A percentile compares a stretch with the other conserved stretches of the same genome.
Evolutionary conservation across 1,284 basidiomycete species (phyloP).

Genomic region (Irpex sp.): DNA sequence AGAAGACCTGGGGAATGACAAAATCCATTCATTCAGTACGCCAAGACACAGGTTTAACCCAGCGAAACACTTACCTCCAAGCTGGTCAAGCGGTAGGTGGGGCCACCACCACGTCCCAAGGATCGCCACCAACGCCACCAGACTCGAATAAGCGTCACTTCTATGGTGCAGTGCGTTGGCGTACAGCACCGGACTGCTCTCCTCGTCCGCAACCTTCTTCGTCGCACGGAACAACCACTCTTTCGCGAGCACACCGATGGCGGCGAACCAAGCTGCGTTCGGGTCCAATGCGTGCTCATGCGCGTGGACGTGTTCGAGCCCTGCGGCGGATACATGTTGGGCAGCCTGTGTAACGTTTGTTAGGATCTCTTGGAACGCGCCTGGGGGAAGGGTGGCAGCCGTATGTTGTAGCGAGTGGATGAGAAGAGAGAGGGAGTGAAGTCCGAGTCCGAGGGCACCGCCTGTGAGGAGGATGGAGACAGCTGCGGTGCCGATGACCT

Average conservation of each 20-base stretch:
- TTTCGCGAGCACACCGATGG: constrained; percentile 76
- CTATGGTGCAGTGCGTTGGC: constrained; percentile 95
- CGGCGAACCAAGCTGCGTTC: constrained; percentile 96
- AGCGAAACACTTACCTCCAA: constrained; percentile 65
- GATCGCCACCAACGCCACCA: constrained; percentile 88
- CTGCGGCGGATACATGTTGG: constrained; percentile 43
- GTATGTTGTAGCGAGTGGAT: constrained; percentile 64
- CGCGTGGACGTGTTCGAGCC: constrained; percentile 33
- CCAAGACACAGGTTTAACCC: constrained; percentile 1
- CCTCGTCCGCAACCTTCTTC: constrained; percentile 84
- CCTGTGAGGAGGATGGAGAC: constrained; percentile 81
- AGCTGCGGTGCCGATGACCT: constrained; percentile 86
- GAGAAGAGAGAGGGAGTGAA: constrained; percentile 88
- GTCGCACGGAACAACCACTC: constrained; percentile 93
- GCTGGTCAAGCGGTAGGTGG: constrained; percentile 87
- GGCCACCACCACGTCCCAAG: constrained; percentile 83
- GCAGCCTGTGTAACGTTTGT: constrained; percentile 53
- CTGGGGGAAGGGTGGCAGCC: constrained; percentile 50
- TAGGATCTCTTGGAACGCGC: constrained; percentile 58
- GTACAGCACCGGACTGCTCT: constrained; percentile 85
- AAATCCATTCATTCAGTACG: constrained; percentile 6
- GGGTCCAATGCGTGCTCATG: constrained; percentile 81
- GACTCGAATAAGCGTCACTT: constrained; percentile 88
- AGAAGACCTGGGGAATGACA: constrained; percentile 54
- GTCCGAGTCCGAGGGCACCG: constrained; percentile 89